A percentile compares a stretch with the other conserved stretches of the same genome.
Evolutionary conservation across 305 asterid species (phyloP).

Genomic region (Fraxinus platypoda): DNA sequence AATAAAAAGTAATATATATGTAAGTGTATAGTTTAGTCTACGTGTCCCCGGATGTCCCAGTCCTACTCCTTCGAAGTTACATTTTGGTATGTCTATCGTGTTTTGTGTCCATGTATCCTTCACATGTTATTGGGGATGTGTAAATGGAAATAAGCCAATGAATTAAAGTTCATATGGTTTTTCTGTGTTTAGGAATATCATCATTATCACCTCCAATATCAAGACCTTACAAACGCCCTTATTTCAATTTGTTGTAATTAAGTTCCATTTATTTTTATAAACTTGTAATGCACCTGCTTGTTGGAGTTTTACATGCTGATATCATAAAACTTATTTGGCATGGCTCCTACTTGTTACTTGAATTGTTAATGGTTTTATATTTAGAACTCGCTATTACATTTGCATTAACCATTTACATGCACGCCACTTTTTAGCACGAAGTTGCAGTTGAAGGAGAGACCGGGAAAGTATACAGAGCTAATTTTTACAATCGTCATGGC

Average conservation of each 20-base stretch:
- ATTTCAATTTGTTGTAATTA: not conserved
- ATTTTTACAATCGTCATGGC: constrained; percentile 80
- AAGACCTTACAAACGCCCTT: not conserved
- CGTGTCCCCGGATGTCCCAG: not conserved
- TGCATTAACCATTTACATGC: not conserved
- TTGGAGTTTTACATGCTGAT: not conserved
- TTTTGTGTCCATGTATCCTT: not conserved
- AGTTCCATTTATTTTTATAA: not conserved
- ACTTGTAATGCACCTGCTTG: not conserved
- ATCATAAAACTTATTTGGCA: not conserved
- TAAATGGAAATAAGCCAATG: not conserved
- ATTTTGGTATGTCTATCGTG: not conserved
- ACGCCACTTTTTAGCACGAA: constrained; percentile 49
- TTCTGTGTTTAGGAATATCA: not conserved
- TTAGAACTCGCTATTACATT: not conserved
- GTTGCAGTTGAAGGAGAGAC: constrained; percentile 92
- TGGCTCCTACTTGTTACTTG: not conserved
- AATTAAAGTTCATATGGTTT: too few relatives aligned
- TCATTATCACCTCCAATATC: not conserved
- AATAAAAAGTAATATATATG: not conserved
- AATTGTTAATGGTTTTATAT: not conserved
- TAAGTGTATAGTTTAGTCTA: not conserved
- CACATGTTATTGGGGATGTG: not conserved
- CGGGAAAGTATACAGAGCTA: constrained; percentile 82
- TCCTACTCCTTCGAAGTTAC: not conserved